Evolutionary conservation across 2,329 filamentous ascomycete species (phyloP).

Genomic region (Colletotrichum siamense): DNA sequence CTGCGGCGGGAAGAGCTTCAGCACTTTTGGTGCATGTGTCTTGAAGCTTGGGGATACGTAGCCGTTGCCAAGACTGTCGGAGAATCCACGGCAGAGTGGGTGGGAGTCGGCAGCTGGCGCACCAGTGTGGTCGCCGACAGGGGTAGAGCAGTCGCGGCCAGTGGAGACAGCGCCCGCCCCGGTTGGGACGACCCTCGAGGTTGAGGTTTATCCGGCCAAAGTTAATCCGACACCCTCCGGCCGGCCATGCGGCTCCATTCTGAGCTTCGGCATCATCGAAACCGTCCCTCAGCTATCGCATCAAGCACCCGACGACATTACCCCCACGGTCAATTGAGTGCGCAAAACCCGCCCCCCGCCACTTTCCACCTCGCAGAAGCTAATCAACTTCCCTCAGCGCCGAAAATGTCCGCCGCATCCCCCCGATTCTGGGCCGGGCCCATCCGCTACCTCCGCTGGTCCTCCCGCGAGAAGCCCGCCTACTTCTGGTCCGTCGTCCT

Average conservation of each 20-base stretch:
- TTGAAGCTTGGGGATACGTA: slow-evolving; percentile 30
- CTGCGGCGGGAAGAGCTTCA: slow-evolving; percentile 19
- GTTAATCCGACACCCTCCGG: slow-evolving; percentile 1
- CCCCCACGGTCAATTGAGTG: slow-evolving; percentile 40
- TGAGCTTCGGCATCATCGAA: slow-evolving; percentile 16
- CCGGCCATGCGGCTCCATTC: not conserved
- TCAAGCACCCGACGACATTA: slow-evolving; percentile 19
- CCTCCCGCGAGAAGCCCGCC: slow-evolving; percentile 84
- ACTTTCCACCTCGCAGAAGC: not conserved
- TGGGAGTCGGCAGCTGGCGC: not conserved
- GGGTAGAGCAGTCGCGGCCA: not conserved
- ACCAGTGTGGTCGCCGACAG: not conserved
- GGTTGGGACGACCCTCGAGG: not conserved
- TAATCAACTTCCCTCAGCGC: not conserved
- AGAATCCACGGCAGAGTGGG: slow-evolving; percentile 5
- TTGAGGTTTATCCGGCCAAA: not conserved
- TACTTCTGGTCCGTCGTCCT: slow-evolving; percentile 88
- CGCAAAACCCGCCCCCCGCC: not conserved
- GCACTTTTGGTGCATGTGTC: slow-evolving; percentile 24
- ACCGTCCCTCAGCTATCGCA: not conserved
- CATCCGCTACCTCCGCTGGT: slow-evolving; percentile 86
- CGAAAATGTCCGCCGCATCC: slow-evolving; percentile 63
- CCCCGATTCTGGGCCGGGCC: slow-evolving; percentile 87
- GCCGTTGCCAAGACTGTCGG: slow-evolving; percentile 22
- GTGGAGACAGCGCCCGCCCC: not conserved